Evolutionary conservation across 2,329 filamentous ascomycete species (phyloP), one percentile per base, ranked within the genome.

Genomic region (Neodidymelliopsis sp.): DNA sequence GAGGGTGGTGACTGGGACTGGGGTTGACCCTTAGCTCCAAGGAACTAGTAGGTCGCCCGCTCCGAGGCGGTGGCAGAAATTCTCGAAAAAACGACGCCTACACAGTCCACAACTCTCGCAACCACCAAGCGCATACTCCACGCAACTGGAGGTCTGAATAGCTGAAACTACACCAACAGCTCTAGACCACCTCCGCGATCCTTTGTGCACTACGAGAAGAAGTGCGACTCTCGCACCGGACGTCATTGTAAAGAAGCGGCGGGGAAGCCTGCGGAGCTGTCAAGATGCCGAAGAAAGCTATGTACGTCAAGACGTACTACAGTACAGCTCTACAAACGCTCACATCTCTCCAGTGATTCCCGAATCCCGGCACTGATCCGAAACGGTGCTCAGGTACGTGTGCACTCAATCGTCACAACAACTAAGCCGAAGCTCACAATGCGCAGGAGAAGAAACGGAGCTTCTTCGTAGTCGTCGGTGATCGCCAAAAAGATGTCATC

Each of bases 391-490:
- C 71, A 74, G 56, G 65, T 68, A 59, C 27, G 59, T 27, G 36
- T 42, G 15, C 38, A 20, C 33, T 10, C 10, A 19, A 19, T 19
- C 1, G 10, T 13, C 15, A 25, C 9, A 9, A 19, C 20, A 16
- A 24, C 11, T 9, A 5, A 19, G 23, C 29, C 41, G 7, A 35
- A 18, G 43, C 59, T 66, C 18, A 65, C 49, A 50, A 13, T 37
- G 11, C 47, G 27, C 43, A 82, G 74, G 91, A 97, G 74, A 97
- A 96, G 84, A 97, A 97, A 79, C 85, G 94, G 74, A 96, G 90
- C 78, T 97, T 99, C 80, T 95, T 99, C 75, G 90, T 99, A 49
- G 87, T 99, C 18, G 93, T 99, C 34, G 94, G 94, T 68, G 91
- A 99, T 74, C 85, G 86, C 49, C 86, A 91, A 60, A 99, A 99